Percentiles rank a stretch among this genome's conserved stretches.
phyloP scores from a whole-genome alignment of 2,329 filamentous ascomycete species.

The Cordyceps farinosa region DNA sequence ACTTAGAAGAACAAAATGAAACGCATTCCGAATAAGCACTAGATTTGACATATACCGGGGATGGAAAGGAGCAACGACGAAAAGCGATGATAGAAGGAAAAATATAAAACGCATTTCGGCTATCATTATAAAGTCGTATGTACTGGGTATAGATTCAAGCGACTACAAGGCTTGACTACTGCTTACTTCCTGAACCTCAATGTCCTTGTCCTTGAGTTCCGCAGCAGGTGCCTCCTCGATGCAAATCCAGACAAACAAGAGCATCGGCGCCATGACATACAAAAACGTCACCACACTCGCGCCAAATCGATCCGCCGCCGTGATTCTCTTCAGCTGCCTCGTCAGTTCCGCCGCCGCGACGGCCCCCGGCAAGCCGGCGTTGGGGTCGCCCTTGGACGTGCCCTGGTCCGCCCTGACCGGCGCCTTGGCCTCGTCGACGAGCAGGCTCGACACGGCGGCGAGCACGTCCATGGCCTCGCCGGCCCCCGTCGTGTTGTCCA shows the following conservation, averaged over 20 bases:
- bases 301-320: constrained; percentile 7
- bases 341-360: too few relatives aligned
- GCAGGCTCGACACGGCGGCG: constrained; percentile 48
- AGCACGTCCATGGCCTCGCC: constrained; percentile 59
- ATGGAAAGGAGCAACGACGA: too few relatives aligned
- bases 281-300: constrained; percentile 7
- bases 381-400: constrained; percentile 41
- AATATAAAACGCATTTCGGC: not conserved
- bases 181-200: not conserved
- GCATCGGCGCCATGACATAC: not conserved
- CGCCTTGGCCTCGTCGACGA: constrained; percentile 39
- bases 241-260: not conserved
- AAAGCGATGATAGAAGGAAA: too few relatives aligned
- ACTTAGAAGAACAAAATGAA: not conserved
- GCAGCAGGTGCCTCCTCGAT: not conserved
- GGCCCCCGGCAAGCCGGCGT: constrained; percentile 32
- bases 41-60: too few relatives aligned
- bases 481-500: constrained; percentile 53
- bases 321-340: not conserved
- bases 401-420: constrained; percentile 48
- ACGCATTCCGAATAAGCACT: too few relatives aligned
- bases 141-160: not conserved
- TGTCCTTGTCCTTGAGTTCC: not conserved
- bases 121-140: not conserved
- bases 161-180: not conserved